Evolutionary conservation across 2,329 filamentous ascomycete species (phyloP), one percentile per base, ranked within the genome.

Genomic region (Hymenoscyphus fructigenus): DNA sequence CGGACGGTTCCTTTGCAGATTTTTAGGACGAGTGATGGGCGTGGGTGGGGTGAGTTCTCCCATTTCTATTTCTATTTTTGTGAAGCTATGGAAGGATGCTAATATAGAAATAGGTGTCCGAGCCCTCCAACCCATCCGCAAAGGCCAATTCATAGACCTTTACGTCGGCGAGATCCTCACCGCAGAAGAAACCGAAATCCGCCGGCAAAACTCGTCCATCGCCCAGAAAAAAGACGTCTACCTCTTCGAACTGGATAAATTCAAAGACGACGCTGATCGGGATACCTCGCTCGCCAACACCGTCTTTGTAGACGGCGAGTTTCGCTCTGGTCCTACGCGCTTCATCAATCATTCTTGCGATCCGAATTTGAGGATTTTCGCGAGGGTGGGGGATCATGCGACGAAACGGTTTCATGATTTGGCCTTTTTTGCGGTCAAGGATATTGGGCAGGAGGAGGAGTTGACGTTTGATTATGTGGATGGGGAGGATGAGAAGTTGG

Each of bases 301-400:
- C 5, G 82, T 86, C 17, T 77, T 90, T 3, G 83, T 88, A 0
- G 87, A 88, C 64, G 92, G 92, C 12, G 88, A 93, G 75, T 90
- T 90, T 75, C 87, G 89, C 80, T 91, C 91, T 0, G 91, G 91
- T 0, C 90, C 91, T 0, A 91, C 90, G 0, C 85, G 91, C 2
- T 95, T 94, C 76, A 90, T 94, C 75, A 95, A 95, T 71, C 91
- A 95, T 75, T 90, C 86, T 1, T 94, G 91, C 75, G 85, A 91
- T 4, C 91, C 91, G 0, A 94, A 93, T 72, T 83, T 92, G 73
- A 83, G 89, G 15, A 91, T 93, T 66, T 94, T 93, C 76, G 91
- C 90, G 0, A 86, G 92, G 0, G 89, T 91, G 1, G 91, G 90
- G 60, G 91, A 93, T 72, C 88, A 91, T 66, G 85, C 89, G 0